Base-by-base conservation (phyloP, 1,284 basidiomycete species). In the Leucoagaricus sp. region DNA sequence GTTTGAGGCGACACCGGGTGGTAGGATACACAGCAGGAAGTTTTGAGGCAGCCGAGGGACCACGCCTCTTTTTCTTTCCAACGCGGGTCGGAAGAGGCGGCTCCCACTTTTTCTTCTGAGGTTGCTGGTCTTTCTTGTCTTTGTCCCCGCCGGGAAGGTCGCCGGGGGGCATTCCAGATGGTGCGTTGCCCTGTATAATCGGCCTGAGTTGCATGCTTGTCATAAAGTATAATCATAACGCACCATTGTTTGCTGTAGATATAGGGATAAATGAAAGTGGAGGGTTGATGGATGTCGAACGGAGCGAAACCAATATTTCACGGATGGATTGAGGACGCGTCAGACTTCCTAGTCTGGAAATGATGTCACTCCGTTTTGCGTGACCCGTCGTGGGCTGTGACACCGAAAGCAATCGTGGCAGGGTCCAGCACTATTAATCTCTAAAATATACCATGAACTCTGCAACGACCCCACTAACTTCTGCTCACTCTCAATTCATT, bases 71-170 rank as follows among this genome's bases (percentile, higher is more conserved):
- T 82, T 92, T 94, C 85, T 96, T 97, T 55, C 97, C 97, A 33
- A 98, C 93, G 57, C 95, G 91, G 34, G 97, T 98, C 10, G 97
- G 96, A 52, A 98, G 85, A 61, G 97, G 97, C 10, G 97, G 96
- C 73, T 99, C 97, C 96, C 96, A 99, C 78, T 98, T 98, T 85
- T 96, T 94, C 83, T 94, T 93, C 77, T 87, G 81, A 12, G 77
- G 73, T 61, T 77, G 72, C 49, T 75, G 73, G 58, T 82, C 78
- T 67, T 92, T 89, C 71, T 85, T 84, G 65, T 81, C 78, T 64
- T 86, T 83, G 64, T 84, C 80, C 62, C 76, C 70, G 63, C 66
- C 67, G 69, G 67, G 68, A 69, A 70, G 75, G 59, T 69, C 70
- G 52, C 65, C 67, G 29, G 82, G 80, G 10, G 82, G 80, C 62